Percentiles rank a stretch among this genome's conserved stretches.
Conservation (phyloP, 495 filamentous ascomycete species). For the Apiosordaria backusii region DNA sequence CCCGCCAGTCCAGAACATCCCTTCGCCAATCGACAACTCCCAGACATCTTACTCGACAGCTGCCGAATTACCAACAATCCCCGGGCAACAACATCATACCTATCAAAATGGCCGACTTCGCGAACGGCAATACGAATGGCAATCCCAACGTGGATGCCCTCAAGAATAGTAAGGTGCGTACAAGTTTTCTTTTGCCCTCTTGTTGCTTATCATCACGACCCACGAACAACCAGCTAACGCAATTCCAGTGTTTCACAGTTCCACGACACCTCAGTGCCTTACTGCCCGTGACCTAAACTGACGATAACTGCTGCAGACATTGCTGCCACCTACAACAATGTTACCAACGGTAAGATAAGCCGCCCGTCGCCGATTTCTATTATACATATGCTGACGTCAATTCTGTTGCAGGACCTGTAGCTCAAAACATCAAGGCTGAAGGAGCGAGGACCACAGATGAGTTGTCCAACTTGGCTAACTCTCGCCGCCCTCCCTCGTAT, state of each 20-base stretch:
- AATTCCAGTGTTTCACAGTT: conserved; percentile 32
- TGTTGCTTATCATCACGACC: conserved; percentile 2
- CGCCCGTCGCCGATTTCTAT: background rate
- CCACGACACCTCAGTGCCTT: conserved; percentile 13
- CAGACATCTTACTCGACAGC: background rate
- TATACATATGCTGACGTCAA: conserved; percentile 24
- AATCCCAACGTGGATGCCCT: conserved; percentile 32
- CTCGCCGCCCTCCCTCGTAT: conserved; percentile 63
- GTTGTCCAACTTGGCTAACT: conserved; percentile 68
- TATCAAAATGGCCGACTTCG: conserved; percentile 35
- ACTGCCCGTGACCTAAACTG: conserved; percentile 11
- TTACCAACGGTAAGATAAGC: conserved; percentile 37
- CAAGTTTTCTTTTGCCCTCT: background rate
- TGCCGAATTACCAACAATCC: background rate
- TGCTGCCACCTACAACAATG: conserved; percentile 39
- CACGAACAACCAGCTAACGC: conserved; percentile 30
- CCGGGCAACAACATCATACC: conserved; percentile 15
- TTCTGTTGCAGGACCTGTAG: conserved; percentile 60
- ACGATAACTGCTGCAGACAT: conserved; percentile 35
- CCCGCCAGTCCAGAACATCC: background rate
- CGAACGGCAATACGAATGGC: conserved; percentile 23
- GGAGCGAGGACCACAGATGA: conserved; percentile 66
- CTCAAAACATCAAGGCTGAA: conserved; percentile 72
- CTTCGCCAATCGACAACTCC: background rate
- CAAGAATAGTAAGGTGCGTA: conserved; percentile 49